phyloP scores from a whole-genome alignment of 306 rosid species.

The Quercus glauca region DNA sequence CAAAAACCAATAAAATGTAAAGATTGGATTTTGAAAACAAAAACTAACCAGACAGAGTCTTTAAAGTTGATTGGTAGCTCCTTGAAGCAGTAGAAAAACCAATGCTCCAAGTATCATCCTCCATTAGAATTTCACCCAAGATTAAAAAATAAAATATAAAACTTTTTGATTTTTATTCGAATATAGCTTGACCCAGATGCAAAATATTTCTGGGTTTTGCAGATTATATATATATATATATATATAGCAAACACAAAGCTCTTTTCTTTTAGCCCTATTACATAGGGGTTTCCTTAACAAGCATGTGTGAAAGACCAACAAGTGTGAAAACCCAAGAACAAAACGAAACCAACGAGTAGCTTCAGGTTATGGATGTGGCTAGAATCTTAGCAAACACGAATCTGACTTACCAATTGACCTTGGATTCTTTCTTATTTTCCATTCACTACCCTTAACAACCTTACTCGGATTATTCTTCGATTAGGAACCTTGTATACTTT shows the following conservation, averaged over 20 bases:
- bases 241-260: background rate
- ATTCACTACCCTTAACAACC: constrained; percentile 30
- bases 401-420: constrained; percentile 21
- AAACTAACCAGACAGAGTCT: constrained; percentile 59
- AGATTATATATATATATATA: background rate
- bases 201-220: background rate
- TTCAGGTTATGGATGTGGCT: constrained; percentile 19
- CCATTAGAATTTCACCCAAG: constrained; percentile 39
- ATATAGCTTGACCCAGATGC: constrained; percentile 9
- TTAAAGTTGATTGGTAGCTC: constrained; percentile 33
- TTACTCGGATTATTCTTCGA: constrained; percentile 17
- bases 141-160: background rate
- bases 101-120: constrained; percentile 38
- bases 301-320: background rate
- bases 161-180: background rate
- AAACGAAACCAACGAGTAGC: constrained; percentile 27
- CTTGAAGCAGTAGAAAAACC: constrained; percentile 45
- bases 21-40: background rate
- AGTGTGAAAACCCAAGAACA: background rate
- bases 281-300: background rate
- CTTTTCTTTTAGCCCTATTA: background rate
- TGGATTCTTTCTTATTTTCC: constrained; percentile 25
- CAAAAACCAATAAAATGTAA: background rate
- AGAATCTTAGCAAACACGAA: constrained; percentile 47
- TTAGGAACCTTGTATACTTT: background rate